Base-by-base conservation (phyloP, 2,329 filamentous ascomycete genomes). In the Nemania sp. region DNA sequence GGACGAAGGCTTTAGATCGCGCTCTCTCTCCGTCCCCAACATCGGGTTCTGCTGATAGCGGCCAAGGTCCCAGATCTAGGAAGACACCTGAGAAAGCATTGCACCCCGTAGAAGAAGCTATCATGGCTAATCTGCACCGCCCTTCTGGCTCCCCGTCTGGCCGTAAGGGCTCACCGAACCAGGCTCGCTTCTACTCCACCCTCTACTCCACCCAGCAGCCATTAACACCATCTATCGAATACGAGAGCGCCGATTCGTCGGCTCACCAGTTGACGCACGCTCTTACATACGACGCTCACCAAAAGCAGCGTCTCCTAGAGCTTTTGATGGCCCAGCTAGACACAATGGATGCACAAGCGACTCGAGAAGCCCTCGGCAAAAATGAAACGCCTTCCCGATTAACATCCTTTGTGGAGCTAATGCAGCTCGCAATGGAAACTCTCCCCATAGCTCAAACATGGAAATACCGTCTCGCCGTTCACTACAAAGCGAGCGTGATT, bases 1-100 rank as follows among this genome's bases (percentile, higher is more conserved):
- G 87, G 87, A 77, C 80, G 74, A 58, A 76, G 77, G 56, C 73
- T 55, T 59, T 78, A n/a, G 69, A 71, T 18, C 60, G 66, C 15
- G 58, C 66, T 27, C 49, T 56, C 65, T 62, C 59, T 62, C 64
- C 43, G 51, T 60, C 41, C 20, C 38, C 63, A 10, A 55, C 69
- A 20, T 43, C 70, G 29, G 41, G 0, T 18, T 29, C 65, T 26
- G 15, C 41, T 26, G 15, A 20, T 5, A n/a, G 20, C 8, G 24
- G 51, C 10, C 13, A 47, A 15, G 41, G 53, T 4, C 11, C 57
- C 11, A 27, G 10, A 7, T 27, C 32, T 1, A 32, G 6, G 52
- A 11, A 2, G 22, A 65, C 49, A 38, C 4, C 66, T 15, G 47
- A 54, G 51, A 43, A 20, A 3, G 35, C 49, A 13, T 24, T 63